Percentiles rank a stretch among this genome's conserved stretches.
phyloP scores from a whole-genome alignment of 2,329 filamentous ascomycete genomes.

The Nannizzia gypsea region DNA sequence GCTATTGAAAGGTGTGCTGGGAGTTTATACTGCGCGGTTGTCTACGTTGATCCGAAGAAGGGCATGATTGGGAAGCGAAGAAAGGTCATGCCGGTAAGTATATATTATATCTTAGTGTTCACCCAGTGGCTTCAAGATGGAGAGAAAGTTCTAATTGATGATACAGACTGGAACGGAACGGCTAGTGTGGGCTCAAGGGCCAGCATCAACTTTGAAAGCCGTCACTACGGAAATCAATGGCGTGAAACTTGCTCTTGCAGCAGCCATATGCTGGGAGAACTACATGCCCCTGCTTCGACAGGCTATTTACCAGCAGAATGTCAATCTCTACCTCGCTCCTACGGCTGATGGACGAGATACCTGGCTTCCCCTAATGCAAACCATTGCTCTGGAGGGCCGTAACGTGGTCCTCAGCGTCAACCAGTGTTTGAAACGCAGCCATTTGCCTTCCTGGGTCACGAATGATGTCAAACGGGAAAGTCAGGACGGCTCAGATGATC shows the following conservation, averaged over 20 bases:
- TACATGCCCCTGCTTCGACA: slow-evolving; percentile 87
- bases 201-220: slow-evolving; percentile 63
- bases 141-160: not conserved
- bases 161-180: slow-evolving; percentile 64
- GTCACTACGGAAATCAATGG: slow-evolving; percentile 70
- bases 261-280: slow-evolving; percentile 93
- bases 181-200: slow-evolving; percentile 80
- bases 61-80: slow-evolving; percentile 73
- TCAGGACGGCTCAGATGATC: slow-evolving; percentile 20
- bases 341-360: slow-evolving; percentile 76
- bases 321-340: slow-evolving; percentile 82
- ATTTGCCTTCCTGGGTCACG: slow-evolving; percentile 48
- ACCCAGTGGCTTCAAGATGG: too few species aligned
- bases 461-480: not conserved
- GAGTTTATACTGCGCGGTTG: slow-evolving; percentile 68
- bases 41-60: slow-evolving; percentile 65
- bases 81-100: slow-evolving; percentile 75
- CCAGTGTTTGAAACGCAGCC: slow-evolving; percentile 56
- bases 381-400: slow-evolving; percentile 66
- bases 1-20: slow-evolving; percentile 70
- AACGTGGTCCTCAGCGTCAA: slow-evolving; percentile 80
- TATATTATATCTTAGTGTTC: too few species aligned
- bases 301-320: slow-evolving; percentile 74
- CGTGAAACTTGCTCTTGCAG: slow-evolving; percentile 65
- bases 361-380: slow-evolving; percentile 74